A percentile compares a stretch with the other conserved stretches of the same genome.
phyloP scores from a whole-genome alignment of 2,329 filamentous ascomycete species.

The Monosporascus cannonballus region DNA sequence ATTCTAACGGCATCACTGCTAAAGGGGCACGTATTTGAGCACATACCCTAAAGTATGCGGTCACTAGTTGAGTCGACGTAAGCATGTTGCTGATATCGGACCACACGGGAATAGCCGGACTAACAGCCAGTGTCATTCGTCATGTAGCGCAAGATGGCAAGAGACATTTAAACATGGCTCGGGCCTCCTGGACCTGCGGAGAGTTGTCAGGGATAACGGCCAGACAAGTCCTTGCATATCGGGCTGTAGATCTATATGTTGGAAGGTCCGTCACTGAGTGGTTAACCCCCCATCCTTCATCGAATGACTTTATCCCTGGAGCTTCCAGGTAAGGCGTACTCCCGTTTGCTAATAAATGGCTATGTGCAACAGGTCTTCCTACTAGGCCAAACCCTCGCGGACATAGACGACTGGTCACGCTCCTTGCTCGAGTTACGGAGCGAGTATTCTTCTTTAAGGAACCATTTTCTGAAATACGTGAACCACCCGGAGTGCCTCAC shows the following conservation, averaged over 20 bases:
- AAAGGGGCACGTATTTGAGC: not conserved
- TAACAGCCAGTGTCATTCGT: conserved; percentile 12
- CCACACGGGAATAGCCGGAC: not conserved
- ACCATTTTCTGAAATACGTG: conserved; percentile 75
- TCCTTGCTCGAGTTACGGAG: conserved; percentile 62
- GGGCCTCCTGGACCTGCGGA: conserved; percentile 55
- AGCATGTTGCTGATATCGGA: conserved; percentile 6
- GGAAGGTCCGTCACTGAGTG: conserved; percentile 60
- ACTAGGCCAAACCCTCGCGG: conserved; percentile 59
- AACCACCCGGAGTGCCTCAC: conserved; percentile 75
- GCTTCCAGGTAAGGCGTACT: too few species aligned
- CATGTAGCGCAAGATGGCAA: conserved; percentile 59
- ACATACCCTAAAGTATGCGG: conserved; percentile 19
- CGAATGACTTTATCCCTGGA: not conserved
- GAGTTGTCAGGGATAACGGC: conserved; percentile 56
- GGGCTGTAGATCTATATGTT: conserved; percentile 80
- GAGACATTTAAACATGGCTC: conserved; percentile 52
- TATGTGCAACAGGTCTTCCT: conserved; percentile 62
- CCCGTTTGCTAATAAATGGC: conserved; percentile 1
- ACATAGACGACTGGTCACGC: conserved; percentile 61
- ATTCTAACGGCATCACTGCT: not conserved
- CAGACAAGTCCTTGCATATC: conserved; percentile 57
- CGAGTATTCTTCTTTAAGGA: conserved; percentile 65
- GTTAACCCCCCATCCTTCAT: not conserved
- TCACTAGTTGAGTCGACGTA: conserved; percentile 25